These are phyloP conservation scores for Leishmania martiniquensis DNA, from an alignment of 208 protist species.

Conservation along the genomic window DNA sequence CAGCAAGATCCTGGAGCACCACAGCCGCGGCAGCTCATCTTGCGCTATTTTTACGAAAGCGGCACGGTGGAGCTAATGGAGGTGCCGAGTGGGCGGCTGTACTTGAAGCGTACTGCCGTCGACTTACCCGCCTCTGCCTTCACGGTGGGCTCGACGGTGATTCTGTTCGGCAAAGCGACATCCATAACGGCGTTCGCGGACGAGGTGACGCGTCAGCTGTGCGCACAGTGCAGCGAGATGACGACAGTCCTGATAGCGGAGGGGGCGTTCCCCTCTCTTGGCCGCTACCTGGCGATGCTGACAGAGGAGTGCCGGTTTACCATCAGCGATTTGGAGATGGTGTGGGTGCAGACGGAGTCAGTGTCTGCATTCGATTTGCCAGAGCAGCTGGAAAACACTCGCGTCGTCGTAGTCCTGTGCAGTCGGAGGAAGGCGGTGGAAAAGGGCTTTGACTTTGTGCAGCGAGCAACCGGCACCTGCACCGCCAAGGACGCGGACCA, in stretches of 20 bases:
- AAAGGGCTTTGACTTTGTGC: conserved; percentile 71
- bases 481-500: conserved; percentile 57
- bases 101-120: conserved; percentile 64
- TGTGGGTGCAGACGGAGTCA: conserved; percentile 48
- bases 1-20: conserved; percentile 67
- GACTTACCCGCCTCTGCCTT: conserved; percentile 53
- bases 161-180: conserved; percentile 67
- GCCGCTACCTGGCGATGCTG: conserved; percentile 74
- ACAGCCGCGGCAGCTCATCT: conserved; percentile 52
- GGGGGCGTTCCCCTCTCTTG: conserved; percentile 46
- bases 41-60: conserved; percentile 81
- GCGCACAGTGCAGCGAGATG: conserved; percentile 62
- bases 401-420: conserved; percentile 54
- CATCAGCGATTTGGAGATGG: conserved; percentile 69
- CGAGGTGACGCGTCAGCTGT: conserved; percentile 80
- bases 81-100: conserved; percentile 48
- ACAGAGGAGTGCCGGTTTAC: conserved; percentile 84
- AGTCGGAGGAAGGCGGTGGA: conserved; percentile 49
- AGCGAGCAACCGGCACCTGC: conserved; percentile 51
- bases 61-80: conserved; percentile 78
- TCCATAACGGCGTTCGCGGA: conserved; percentile 77
- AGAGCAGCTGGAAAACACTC: conserved; percentile 41
- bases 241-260: conserved; percentile 76
- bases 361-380: conserved; percentile 47
- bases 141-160: conserved; percentile 60